Percentiles rank a stretch among this genome's conserved stretches.
Evolutionary conservation across 176 grass and related monocot species (phyloP).

Genomic region (Oryza brachyantha): DNA sequence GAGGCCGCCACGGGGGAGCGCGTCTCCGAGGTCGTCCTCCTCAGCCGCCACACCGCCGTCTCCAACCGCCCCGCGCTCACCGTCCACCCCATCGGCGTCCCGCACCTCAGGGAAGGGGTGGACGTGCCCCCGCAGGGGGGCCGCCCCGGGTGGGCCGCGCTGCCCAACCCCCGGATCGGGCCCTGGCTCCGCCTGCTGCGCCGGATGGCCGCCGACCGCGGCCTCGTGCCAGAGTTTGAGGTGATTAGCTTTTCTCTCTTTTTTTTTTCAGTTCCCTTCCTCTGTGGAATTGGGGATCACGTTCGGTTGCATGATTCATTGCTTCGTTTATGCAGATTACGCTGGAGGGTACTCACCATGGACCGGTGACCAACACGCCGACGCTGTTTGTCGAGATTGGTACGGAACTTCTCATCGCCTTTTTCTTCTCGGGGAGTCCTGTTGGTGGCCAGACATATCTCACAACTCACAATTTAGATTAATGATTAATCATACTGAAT

Average conservation of each 20-base stretch:
- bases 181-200: conserved; percentile 32
- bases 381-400: conserved; percentile 44
- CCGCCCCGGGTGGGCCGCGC: conserved; percentile 24
- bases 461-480: not conserved
- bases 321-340: not conserved
- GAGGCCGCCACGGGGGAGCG: conserved; percentile 44
- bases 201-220: conserved; percentile 26
- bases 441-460: not conserved
- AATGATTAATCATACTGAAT: not conserved
- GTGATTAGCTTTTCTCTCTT: not conserved
- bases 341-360: conserved; percentile 43
- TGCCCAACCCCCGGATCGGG: conserved; percentile 35
- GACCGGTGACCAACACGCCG: conserved; percentile 32
- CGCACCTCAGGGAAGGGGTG: conserved; percentile 21
- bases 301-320: not conserved
- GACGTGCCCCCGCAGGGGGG: conserved; percentile 30
- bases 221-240: conserved; percentile 39
- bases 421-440: not conserved
- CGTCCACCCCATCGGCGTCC: conserved; percentile 43
- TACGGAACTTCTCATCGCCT: not conserved
- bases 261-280: not conserved
- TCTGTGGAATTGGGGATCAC: not conserved
- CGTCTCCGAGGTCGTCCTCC: conserved; percentile 53
- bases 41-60: conserved; percentile 57
- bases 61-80: conserved; percentile 41